Evolutionary conservation across 257 asterid genomes (phyloP).

Genomic region (Petrea volubilis): DNA sequence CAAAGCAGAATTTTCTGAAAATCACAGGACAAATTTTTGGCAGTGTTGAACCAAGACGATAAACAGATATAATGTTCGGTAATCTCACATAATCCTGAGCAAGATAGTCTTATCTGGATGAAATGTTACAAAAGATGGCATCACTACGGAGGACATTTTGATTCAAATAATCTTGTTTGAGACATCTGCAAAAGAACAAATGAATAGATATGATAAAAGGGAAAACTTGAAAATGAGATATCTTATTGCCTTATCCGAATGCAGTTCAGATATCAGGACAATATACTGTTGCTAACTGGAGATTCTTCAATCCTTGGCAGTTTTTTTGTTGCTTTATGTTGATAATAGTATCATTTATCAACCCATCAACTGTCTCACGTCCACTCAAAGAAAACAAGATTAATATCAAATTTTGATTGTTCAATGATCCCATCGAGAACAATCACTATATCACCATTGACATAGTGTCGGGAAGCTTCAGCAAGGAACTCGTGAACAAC

Average conservation of each 20-base stretch:
- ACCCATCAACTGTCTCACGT: slow-evolving; percentile 18
- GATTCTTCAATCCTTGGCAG: slow-evolving; percentile 7
- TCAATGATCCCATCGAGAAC: slow-evolving; percentile 42
- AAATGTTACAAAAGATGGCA: not conserved
- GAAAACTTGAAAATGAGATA: not conserved
- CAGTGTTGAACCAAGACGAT: too few relatives aligned
- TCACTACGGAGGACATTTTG: too few relatives aligned
- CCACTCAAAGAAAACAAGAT: slow-evolving; percentile 12
- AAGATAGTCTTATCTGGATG: not conserved
- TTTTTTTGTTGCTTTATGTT: not conserved
- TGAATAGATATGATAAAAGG: not conserved
- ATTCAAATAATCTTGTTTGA: not conserved
- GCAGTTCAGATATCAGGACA: not conserved
- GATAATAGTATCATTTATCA: not conserved
- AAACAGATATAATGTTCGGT: not conserved
- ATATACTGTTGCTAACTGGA: not conserved
- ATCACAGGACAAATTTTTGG: not conserved
- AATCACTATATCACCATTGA: slow-evolving; percentile 19
- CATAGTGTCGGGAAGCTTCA: slow-evolving; percentile 37
- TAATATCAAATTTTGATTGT: slow-evolving; percentile 34
- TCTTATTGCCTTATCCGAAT: not conserved
- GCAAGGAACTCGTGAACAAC: slow-evolving; percentile 78
- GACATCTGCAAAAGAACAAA: not conserved
- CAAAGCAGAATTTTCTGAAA: not conserved
- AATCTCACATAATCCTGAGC: not conserved